Conservation (phyloP, 208 protist species). For the Acanthamoeba lenticulata region DNA sequence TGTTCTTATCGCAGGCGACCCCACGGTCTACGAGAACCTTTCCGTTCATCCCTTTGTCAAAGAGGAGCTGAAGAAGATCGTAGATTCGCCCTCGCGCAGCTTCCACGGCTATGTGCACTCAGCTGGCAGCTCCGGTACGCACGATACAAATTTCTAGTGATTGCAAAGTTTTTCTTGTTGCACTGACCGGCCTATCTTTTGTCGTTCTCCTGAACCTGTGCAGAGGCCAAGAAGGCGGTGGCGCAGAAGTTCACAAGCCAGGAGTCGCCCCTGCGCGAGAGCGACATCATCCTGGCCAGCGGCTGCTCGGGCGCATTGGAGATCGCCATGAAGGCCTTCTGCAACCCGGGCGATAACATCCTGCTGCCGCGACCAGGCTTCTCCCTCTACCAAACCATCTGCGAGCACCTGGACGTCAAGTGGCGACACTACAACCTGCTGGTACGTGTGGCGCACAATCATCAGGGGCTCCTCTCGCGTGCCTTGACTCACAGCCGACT, state of each 20-base stretch:
- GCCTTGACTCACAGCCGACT: not conserved
- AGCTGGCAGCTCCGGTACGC: slow-evolving; percentile 41
- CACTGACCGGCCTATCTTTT: slow-evolving; percentile 53
- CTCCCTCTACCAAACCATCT: slow-evolving; percentile 94
- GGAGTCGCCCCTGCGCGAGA: slow-evolving; percentile 62
- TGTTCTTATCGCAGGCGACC: too few relatives aligned
- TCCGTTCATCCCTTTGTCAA: slow-evolving; percentile 79
- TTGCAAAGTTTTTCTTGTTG: too few relatives aligned
- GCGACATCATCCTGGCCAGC: slow-evolving; percentile 81
- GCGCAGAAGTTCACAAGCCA: slow-evolving; percentile 52
- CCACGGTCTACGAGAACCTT: slow-evolving; percentile 90
- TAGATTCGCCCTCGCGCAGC: slow-evolving; percentile 75
- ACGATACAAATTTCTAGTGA: too few relatives aligned
- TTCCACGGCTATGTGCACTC: slow-evolving; percentile 77
- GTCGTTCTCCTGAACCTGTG: not conserved
- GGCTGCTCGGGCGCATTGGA: slow-evolving; percentile 93
- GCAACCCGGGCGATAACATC: slow-evolving; percentile 91
- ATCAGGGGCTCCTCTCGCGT: not conserved
- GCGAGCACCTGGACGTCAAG: slow-evolving; percentile 88
- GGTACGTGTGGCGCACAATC: slow-evolving; percentile 37
- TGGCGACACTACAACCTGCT: slow-evolving; percentile 89
- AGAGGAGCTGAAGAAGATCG: slow-evolving; percentile 83
- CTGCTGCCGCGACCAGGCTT: slow-evolving; percentile 93
- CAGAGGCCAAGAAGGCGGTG: slow-evolving; percentile 34
- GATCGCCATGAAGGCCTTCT: slow-evolving; percentile 88